Percentiles rank a stretch among this genome's conserved stretches.
Evolutionary conservation across 108 stramenopile genomes (phyloP).

Genomic region (Pinguiococcus pyrenoidosus): DNA sequence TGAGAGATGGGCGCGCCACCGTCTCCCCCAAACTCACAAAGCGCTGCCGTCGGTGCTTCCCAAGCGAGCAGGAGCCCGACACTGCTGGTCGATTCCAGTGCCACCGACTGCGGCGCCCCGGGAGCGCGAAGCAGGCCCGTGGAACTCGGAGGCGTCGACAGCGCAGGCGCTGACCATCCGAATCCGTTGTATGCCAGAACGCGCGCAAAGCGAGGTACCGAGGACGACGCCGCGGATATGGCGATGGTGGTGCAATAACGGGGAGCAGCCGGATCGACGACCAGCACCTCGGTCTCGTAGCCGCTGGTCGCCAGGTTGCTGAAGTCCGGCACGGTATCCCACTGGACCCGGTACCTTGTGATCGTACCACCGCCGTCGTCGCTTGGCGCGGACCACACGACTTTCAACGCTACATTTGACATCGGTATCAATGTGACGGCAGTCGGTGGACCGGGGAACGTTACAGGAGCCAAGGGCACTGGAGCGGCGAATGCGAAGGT

Average conservation of each 20-base stretch:
- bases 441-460: conserved; percentile 35
- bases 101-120: conserved; percentile 15
- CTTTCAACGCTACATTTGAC: conserved; percentile 46
- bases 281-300: conserved; percentile 8
- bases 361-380: conserved; percentile 51
- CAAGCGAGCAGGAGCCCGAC: conserved; percentile 56
- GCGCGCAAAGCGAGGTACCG: conserved; percentile 43
- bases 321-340: conserved; percentile 42
- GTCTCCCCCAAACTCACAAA: conserved; percentile 55
- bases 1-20: conserved; percentile 56
- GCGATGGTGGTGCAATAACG: conserved; percentile 52
- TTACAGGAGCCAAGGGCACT: conserved; percentile 36
- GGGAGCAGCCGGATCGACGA: conserved; percentile 1
- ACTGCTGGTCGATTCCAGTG: conserved; percentile 27
- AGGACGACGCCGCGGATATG: conserved; percentile 31
- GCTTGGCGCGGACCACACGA: conserved; percentile 45
- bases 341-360: conserved; percentile 50
- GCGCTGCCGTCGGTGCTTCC: conserved; percentile 39
- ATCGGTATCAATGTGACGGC: conserved; percentile 42
- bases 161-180: conserved; percentile 33
- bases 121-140: conserved; percentile 19
- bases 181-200: conserved; percentile 58
- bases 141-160: conserved; percentile 14
- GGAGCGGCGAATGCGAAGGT: conserved; percentile 11
- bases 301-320: conserved; percentile 22